These are phyloP conservation scores for Cryptococcus hybrid DNA, from an alignment of 1,284 basidiomycete species.

Conservation along the genomic window DNA sequence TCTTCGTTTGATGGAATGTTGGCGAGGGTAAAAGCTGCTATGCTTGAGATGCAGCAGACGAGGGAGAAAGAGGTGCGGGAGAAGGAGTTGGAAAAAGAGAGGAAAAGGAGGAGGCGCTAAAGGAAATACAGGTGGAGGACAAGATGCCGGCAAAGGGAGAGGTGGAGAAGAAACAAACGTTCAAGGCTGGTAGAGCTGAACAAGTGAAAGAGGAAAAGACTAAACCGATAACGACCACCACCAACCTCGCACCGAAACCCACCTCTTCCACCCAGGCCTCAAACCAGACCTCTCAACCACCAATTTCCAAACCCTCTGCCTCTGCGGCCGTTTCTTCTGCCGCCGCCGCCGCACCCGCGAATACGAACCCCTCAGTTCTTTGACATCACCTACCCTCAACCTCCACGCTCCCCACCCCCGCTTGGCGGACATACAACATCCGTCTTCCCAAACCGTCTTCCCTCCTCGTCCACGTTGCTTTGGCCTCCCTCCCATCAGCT, in stretches of 20 bases:
- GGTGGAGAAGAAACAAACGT: not conserved
- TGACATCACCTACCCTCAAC: slow-evolving; percentile 35
- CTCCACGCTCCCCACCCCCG: slow-evolving; percentile 45
- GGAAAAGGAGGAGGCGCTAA: slow-evolving; percentile 13
- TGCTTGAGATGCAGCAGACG: slow-evolving; percentile 52
- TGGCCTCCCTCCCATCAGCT: slow-evolving; percentile 15
- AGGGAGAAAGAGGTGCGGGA: slow-evolving; percentile 35
- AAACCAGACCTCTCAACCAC: not conserved
- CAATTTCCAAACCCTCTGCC: not conserved
- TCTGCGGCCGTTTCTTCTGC: not conserved
- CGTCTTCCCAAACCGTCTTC: slow-evolving; percentile 58
- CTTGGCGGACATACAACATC: slow-evolving; percentile 59
- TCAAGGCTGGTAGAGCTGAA: not conserved
- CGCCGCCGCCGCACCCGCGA: not conserved
- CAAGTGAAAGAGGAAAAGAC: not conserved
- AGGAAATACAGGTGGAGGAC: slow-evolving; percentile 12
- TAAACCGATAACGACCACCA: not conserved
- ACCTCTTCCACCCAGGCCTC: not conserved
- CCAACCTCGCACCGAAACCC: not conserved
- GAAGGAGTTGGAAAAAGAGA: slow-evolving; percentile 14
- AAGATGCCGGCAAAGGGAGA: not conserved
- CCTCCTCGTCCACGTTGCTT: too few relatives aligned
- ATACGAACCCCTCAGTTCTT: slow-evolving; percentile 25
- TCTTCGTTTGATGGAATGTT: slow-evolving; percentile 69
- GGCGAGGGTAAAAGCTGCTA: slow-evolving; percentile 81